Percentiles rank a stretch among this genome's conserved stretches.
Conservation (phyloP, 495 filamentous ascomycete genomes). For the Schizothecium vesticola region DNA sequence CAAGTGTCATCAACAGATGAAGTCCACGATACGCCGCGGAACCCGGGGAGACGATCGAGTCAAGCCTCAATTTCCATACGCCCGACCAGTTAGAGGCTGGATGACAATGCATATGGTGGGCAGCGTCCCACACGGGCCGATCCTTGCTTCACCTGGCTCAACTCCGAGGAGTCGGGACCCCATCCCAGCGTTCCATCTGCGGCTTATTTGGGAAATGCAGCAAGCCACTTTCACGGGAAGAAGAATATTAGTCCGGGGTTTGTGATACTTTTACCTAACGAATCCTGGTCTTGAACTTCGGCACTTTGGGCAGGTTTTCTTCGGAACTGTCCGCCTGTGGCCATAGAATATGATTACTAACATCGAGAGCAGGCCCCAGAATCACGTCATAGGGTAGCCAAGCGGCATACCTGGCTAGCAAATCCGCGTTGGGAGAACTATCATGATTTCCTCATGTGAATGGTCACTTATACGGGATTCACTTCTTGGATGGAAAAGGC, state of each 20-base stretch:
- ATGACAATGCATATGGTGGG: background rate
- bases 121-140: background rate
- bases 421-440: background rate
- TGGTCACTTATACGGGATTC: background rate
- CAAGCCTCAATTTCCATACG: background rate
- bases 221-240: background rate
- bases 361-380: background rate
- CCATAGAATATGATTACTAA: background rate
- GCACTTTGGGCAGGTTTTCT: background rate
- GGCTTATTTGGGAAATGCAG: background rate
- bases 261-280: background rate
- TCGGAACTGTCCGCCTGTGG: background rate
- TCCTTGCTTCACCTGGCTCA: background rate
- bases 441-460: background rate
- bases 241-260: background rate
- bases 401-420: background rate
- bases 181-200: background rate
- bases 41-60: background rate
- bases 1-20: background rate
- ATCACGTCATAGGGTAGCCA: background rate
- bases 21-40: background rate
- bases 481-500: background rate
- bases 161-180: background rate
- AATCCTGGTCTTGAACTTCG: background rate
- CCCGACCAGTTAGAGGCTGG: background rate